Evolutionary conservation across 2,329 filamentous ascomycete species (phyloP).

Genomic region (Taxawa tesnikishii): DNA sequence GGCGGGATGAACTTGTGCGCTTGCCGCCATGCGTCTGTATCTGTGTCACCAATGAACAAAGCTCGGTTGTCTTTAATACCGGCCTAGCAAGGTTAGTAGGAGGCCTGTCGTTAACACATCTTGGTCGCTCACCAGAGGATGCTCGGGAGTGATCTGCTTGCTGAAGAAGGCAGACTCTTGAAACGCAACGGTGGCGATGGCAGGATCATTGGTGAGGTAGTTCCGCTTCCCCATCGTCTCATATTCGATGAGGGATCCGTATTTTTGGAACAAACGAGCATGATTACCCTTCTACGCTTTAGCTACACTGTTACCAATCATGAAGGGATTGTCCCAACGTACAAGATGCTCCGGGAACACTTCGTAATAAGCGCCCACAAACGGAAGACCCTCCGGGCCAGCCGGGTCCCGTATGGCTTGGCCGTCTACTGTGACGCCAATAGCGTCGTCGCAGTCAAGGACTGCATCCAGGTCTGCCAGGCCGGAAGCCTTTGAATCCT

Average conservation of each 20-base stretch:
- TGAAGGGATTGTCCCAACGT: no score
- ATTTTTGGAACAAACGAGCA: conserved; percentile 25
- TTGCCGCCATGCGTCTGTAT: conserved; percentile 36
- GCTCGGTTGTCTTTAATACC: conserved; percentile 20
- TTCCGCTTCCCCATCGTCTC: conserved; percentile 22
- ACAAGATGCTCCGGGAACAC: conserved; percentile 29
- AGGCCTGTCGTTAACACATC: no score
- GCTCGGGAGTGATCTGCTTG: conserved; percentile 24
- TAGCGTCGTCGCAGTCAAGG: conserved; percentile 9
- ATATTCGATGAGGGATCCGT: conserved; percentile 24
- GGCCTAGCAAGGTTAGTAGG: no score
- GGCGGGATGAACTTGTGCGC: conserved; percentile 53
- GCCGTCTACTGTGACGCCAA: conserved; percentile 36
- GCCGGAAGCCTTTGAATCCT: conserved; percentile 2
- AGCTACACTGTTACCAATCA: no score
- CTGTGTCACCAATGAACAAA: conserved; percentile 31
- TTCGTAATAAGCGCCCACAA: conserved; percentile 23
- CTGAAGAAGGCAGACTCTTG: conserved; percentile 26
- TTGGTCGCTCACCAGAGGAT: no score
- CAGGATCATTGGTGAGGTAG: conserved; percentile 26
- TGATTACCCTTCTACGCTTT: no score
- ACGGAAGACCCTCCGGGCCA: conserved; percentile 25
- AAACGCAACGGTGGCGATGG: conserved; percentile 20
- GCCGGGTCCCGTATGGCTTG: conserved; percentile 30
- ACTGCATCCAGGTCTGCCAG: conserved; percentile 10